Evolutionary conservation across 2,329 filamentous ascomycete species (phyloP).

Genomic region (Grosmannia clavigera): DNA sequence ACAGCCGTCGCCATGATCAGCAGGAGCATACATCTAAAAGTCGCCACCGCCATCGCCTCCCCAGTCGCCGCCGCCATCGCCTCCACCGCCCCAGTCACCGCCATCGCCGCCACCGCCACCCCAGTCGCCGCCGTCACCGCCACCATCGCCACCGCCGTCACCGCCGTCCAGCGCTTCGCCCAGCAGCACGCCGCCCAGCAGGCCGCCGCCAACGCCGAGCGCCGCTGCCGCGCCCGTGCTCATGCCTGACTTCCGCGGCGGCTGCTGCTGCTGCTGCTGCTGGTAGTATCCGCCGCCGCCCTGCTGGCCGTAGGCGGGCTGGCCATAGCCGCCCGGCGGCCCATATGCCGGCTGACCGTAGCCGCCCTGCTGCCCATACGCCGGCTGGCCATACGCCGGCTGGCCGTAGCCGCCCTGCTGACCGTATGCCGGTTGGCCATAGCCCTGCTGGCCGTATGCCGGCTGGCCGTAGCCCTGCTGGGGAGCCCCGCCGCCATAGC

Average conservation of each 20-base stretch:
- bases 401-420: constrained; percentile 15
- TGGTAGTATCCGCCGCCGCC: constrained; percentile 14
- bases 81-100: constrained; percentile 30
- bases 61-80: constrained; percentile 8
- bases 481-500: not conserved
- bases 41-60: constrained; percentile 1
- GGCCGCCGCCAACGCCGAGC: constrained; percentile 66
- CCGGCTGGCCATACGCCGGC: constrained; percentile 7
- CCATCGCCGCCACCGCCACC: constrained; percentile 15
- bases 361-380: constrained; percentile 17
- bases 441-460: constrained; percentile 16
- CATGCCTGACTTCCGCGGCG: constrained; percentile 27
- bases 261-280: constrained; percentile 27
- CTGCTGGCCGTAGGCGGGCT: constrained; percentile 6
- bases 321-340: constrained; percentile 14
- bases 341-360: constrained; percentile 11
- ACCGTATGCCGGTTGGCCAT: constrained; percentile 8
- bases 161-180: constrained; percentile 53
- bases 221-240: constrained; percentile 64
- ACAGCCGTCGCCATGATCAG: too few relatives aligned
- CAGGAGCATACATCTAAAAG: not conserved
- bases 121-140: constrained; percentile 7
- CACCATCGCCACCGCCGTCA: constrained; percentile 42
- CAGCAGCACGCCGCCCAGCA: constrained; percentile 66
- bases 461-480: too few relatives aligned